Evolutionary conservation across 1,284 basidiomycete species (phyloP), one percentile per base, ranked within the genome.

Genomic region (Moesziomyces parantarcticus): DNA sequence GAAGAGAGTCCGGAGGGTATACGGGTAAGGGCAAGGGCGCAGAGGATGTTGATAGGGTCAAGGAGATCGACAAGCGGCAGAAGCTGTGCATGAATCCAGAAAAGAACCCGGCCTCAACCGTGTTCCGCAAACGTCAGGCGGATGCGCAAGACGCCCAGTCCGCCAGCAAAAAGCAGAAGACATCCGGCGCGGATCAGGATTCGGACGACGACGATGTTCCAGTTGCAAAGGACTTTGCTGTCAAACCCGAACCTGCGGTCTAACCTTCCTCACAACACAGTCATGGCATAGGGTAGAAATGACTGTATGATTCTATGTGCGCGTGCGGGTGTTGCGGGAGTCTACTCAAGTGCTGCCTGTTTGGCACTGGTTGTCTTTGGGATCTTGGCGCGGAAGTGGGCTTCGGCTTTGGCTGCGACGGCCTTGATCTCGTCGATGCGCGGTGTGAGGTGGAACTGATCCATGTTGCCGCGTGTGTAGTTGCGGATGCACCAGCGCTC

Each of bases 1-100:
- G 16, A 16, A 25, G 58, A 13, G 65, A 70, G 51, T 36, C 34
- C 18, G 53, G 67, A 18, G 73, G 67, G 1, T 59, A 60, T 25
- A 64, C 68, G 8, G 61, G 61, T 7, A 22, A 47, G 16, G 60
- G 63, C 11, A 66, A 65, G 20, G 66, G 67, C 1, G 21, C 42
- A 0, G 61, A 65, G 9, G 72, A 76, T 44, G 40, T 77, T 22
- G 78, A 77, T 25, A 60, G 55, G 32, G 72, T 78, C 14, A 76
- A 75, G 42, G 55, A 66, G 50, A 74, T 80, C 39, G 78, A 80
- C 40, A 60, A 49, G 36, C 23, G 62, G 8, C 71, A 69, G 34
- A 74, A 74, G 32, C 54, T 41, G 32, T 74, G 71, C 48, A 65
- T 72, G 69, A 62, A 63, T 32, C 55, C 57, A 0, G 66, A 63